Base-by-base conservation (phyloP, 352 stramenopile genomes). In the Globisporangium orthogonon region DNA sequence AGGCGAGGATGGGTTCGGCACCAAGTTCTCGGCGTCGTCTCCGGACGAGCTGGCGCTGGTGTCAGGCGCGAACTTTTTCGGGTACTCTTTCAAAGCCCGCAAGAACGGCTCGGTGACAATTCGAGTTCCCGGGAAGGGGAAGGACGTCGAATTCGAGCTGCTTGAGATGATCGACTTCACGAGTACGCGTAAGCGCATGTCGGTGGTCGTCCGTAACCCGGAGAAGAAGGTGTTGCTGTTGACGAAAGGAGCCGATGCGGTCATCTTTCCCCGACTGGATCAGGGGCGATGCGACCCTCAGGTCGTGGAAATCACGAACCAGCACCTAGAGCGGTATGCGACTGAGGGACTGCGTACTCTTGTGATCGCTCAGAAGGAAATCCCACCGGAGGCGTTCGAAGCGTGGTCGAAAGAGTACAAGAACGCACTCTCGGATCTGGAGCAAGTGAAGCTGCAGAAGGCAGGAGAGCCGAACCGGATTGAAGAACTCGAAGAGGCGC, bases 81-180 rank as follows among this genome's bases (percentile, higher is more conserved):
- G 84, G 9, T 96, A 89, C 54, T 65, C 73, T 18, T 94, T 96
- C 58, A 58, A 61, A 5, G 83, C 71, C 7, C 71, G 83, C 43
- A 77, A 74, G n/a, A 91, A 86, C 43, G 80, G 77, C 29, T 71
- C 71, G 10, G 70, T 93, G 4, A 65, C 67, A 4, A 87, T 93
- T 47, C 61, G 62, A 5, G 56, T 78, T 6, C 82, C 79, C 2
- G 58, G 57, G 29, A 46, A 48, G 0, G 50, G 54, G 13, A 31
- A 69, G 28, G 79, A 85, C 17, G 62, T 83, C 2, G 60, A 73
- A n/a, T 97, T 89, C 55, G 74, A 91, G 37, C 68, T 98, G 31
- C 76, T 99, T 41, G 92, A 97, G 45, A 87, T 98, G 58, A 98
- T 99, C 63, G 96, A 98, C 60, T 99, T 99, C 70, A 97, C 97